These are phyloP conservation scores for Mitragyna speciosa DNA, from an alignment of 257 asterid genomes.

Conservation along the genomic window DNA sequence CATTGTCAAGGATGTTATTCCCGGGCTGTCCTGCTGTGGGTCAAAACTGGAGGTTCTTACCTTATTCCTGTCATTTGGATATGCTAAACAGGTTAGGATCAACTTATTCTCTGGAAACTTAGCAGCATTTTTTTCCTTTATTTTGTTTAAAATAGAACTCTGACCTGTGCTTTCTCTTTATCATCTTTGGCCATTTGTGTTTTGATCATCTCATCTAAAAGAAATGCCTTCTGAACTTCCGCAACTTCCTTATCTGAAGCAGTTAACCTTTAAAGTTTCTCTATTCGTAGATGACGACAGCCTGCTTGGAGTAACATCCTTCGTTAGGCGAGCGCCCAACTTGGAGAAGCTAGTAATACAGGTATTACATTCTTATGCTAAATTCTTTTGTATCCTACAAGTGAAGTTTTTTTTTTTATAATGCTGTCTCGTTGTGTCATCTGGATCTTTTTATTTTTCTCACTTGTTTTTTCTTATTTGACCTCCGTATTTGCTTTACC, in stretches of 20 bases:
- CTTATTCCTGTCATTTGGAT: not conserved
- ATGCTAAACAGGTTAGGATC: not conserved
- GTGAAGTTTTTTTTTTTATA: too few relatives aligned
- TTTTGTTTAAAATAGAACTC: too few relatives aligned
- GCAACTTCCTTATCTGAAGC: not conserved
- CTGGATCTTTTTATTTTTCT: too few relatives aligned
- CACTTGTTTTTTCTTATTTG: too few relatives aligned
- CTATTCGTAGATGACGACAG: not conserved
- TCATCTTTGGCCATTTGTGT: too few relatives aligned
- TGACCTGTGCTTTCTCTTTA: too few relatives aligned
- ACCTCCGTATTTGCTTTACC: not conserved
- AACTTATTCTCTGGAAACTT: too few relatives aligned
- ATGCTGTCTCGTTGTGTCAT: too few relatives aligned
- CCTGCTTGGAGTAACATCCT: not conserved
- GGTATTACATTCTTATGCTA: not conserved
- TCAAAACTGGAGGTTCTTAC: not conserved
- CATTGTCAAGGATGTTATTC: too few relatives aligned
- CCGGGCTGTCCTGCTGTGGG: constrained; percentile 7
- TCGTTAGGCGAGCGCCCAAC: not conserved
- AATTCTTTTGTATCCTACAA: not conserved
- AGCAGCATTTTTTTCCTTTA: too few relatives aligned
- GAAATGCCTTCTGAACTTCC: not conserved
- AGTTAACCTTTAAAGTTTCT: not conserved
- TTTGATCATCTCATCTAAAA: not conserved
- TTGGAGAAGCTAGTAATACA: not conserved